A percentile compares a stretch with the other conserved stretches of the same genome.
These are phyloP conservation scores for Diddensiella santjacobensis DNA, from an alignment of 805 yeast species.

Conservation along the genomic window DNA sequence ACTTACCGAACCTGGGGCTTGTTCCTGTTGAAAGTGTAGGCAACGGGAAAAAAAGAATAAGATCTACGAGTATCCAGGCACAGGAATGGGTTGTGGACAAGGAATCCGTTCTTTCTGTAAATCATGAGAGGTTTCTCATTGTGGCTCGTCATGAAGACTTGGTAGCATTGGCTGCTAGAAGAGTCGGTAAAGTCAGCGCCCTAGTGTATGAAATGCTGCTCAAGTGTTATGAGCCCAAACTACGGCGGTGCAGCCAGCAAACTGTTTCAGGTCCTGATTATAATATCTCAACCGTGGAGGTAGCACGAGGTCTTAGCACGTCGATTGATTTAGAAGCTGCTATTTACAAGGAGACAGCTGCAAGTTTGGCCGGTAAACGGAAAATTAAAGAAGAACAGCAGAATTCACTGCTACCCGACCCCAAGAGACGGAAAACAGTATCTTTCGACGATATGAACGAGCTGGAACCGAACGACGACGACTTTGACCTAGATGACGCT, in stretches of 20 bases:
- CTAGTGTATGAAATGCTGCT: constrained; percentile 60
- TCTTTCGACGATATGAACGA: constrained; percentile 20
- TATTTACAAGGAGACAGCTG: background rate
- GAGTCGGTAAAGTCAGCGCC: constrained; percentile 68
- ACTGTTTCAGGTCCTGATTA: constrained; percentile 28
- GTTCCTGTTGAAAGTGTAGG: constrained; percentile 7
- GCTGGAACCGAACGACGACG: constrained; percentile 30
- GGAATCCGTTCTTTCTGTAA: constrained; percentile 49
- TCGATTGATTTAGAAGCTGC: constrained; percentile 13
- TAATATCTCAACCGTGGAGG: constrained; percentile 37
- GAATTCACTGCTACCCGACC: constrained; percentile 4
- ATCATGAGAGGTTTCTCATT: constrained; percentile 64
- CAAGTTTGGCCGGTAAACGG: background rate
- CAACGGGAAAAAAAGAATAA: background rate
- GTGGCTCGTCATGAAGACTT: constrained; percentile 62
- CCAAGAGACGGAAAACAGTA: constrained; percentile 18
- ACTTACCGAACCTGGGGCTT: constrained; percentile 21
- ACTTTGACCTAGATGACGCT: constrained; percentile 31
- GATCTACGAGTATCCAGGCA: background rate
- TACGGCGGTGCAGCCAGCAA: constrained; percentile 34
- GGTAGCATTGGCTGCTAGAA: constrained; percentile 55
- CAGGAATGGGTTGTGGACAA: constrained; percentile 15
- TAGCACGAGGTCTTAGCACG: constrained; percentile 23
- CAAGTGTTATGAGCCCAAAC: constrained; percentile 50
- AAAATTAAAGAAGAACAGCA: constrained; percentile 2